Percentiles rank a stretch among this genome's conserved stretches.
Evolutionary conservation across 192 early-diverging fungal species (phyloP).

Genomic region (Piromyces finnis): DNA sequence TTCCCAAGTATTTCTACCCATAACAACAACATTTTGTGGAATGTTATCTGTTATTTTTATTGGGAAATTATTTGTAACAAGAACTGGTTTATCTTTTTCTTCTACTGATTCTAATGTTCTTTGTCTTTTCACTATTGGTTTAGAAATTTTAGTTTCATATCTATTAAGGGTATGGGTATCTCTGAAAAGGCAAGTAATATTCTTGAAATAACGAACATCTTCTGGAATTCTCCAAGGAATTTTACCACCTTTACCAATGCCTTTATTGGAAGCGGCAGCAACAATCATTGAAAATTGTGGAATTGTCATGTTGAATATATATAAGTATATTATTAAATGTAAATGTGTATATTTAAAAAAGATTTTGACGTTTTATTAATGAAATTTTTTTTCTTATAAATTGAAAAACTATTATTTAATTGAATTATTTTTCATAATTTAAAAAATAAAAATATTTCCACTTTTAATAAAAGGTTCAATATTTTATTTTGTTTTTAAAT

Average conservation of each 20-base stretch:
- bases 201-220: constrained; percentile 72
- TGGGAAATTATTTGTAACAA: background rate
- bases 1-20: constrained; percentile 90
- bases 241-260: constrained; percentile 51
- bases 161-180: background rate
- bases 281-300: constrained; percentile 29
- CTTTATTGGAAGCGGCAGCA: constrained; percentile 51
- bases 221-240: constrained; percentile 76
- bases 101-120: background rate
- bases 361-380: too few species aligned
- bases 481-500: too few species aligned
- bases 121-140: background rate
- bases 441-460: too few species aligned
- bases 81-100: background rate
- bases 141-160: background rate
- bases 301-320: background rate
- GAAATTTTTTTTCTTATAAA: too few species aligned
- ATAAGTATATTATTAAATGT: too few species aligned
- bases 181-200: constrained; percentile 25
- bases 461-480: too few species aligned
- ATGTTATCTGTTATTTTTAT: constrained; percentile 3
- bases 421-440: too few species aligned
- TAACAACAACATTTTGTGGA: constrained; percentile 64
- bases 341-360: too few species aligned
- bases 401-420: too few species aligned